phyloP scores from a whole-genome alignment of 352 stramenopile species.

The Pythium volutum region DNA sequence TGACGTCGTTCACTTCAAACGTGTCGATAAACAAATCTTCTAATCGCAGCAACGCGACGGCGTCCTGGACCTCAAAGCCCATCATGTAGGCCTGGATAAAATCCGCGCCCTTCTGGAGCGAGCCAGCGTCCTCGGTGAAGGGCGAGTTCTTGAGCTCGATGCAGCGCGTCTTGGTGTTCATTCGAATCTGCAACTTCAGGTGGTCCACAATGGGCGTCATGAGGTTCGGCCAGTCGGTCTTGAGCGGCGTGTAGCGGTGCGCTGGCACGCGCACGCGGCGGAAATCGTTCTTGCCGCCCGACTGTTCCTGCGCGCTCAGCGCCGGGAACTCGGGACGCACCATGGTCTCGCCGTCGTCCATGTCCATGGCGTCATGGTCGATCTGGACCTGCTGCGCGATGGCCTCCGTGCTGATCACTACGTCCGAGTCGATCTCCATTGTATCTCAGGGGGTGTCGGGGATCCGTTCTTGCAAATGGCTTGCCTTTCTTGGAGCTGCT shows the following conservation, averaged over 20 bases:
- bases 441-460: slow-evolving; percentile 6
- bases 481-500: background rate
- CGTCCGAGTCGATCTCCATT: slow-evolving; percentile 78
- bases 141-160: slow-evolving; percentile 97
- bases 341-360: slow-evolving; percentile 42
- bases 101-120: slow-evolving; percentile 96
- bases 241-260: slow-evolving; percentile 98
- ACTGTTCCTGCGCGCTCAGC: slow-evolving; percentile 68
- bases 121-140: slow-evolving; percentile 92
- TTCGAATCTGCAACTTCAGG: slow-evolving; percentile 97
- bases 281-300: slow-evolving; percentile 93
- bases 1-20: slow-evolving; percentile 98
- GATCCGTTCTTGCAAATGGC: slow-evolving; percentile 13
- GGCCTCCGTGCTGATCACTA: slow-evolving; percentile 50
- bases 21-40: slow-evolving; percentile 99
- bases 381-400: slow-evolving; percentile 56
- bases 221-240: slow-evolving; percentile 98
- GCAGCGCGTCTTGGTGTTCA: slow-evolving; percentile 98
- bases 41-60: slow-evolving; percentile 96
- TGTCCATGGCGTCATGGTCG: slow-evolving; percentile 49
- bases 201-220: slow-evolving; percentile 98
- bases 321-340: slow-evolving; percentile 70
- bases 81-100: slow-evolving; percentile 99
- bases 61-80: slow-evolving; percentile 98
- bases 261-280: slow-evolving; percentile 94